phyloP scores from a whole-genome alignment of 2,329 filamentous ascomycete genomes.

The Tympanopsis confertula region DNA sequence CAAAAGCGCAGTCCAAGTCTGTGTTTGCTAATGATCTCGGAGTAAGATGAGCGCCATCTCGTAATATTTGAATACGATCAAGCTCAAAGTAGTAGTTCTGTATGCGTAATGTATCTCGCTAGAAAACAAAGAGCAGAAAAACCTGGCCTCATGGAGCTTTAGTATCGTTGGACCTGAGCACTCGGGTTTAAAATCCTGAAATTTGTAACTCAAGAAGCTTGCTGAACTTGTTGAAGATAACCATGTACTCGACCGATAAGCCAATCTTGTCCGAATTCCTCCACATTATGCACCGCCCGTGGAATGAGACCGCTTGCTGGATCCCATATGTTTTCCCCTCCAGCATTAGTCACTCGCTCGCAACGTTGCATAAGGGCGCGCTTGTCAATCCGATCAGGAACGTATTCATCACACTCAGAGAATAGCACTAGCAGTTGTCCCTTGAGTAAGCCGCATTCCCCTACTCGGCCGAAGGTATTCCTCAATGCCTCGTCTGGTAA shows the following conservation, averaged over 20 bases:
- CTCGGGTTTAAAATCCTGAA: no score
- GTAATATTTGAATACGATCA: no score
- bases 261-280: slow-evolving; percentile 30
- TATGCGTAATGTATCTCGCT: no score
- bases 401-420: slow-evolving; percentile 31
- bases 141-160: no score
- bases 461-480: slow-evolving; percentile 41
- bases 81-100: no score
- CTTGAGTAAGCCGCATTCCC: slow-evolving; percentile 19
- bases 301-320: slow-evolving; percentile 32
- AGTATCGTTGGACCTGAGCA: no score
- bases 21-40: no score
- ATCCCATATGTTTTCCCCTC: slow-evolving; percentile 19
- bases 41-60: no score
- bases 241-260: slow-evolving; percentile 3
- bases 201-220: no score
- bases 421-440: slow-evolving; percentile 27
- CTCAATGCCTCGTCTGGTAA: slow-evolving; percentile 33
- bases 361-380: slow-evolving; percentile 25
- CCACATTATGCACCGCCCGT: slow-evolving; percentile 33
- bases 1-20: no score
- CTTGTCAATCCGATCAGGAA: slow-evolving; percentile 30
- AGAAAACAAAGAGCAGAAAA: no score
- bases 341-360: slow-evolving; percentile 23
- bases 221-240: no score